Evolutionary conservation across 352 stramenopile genomes (phyloP).

Genomic region (Phytophthora hybrid): DNA sequence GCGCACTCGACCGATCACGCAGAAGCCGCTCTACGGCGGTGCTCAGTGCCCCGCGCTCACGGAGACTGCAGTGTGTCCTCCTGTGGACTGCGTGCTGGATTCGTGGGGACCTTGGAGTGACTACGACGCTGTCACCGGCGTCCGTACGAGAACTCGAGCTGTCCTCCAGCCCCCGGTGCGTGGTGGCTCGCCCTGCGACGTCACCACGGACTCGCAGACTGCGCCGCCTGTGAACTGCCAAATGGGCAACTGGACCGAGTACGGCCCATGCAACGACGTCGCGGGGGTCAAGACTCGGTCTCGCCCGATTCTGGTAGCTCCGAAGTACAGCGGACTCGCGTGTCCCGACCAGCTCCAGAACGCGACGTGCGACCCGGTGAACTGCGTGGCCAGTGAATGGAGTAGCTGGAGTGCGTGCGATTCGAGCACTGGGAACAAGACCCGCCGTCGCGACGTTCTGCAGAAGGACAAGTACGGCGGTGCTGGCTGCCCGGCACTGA

Average conservation of each 20-base stretch:
- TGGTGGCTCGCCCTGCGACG: slow-evolving; percentile 48
- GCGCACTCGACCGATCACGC: slow-evolving; percentile 39
- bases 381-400: slow-evolving; percentile 62
- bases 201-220: slow-evolving; percentile 41
- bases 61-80: slow-evolving; percentile 46
- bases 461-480: slow-evolving; percentile 47
- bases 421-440: slow-evolving; percentile 38
- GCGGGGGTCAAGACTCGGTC: slow-evolving; percentile 44
- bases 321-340: slow-evolving; percentile 55
- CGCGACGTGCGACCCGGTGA: slow-evolving; percentile 59
- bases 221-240: slow-evolving; percentile 60
- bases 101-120: slow-evolving; percentile 53
- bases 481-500: slow-evolving; percentile 35
- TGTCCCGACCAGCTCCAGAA: slow-evolving; percentile 46
- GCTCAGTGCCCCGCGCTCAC: slow-evolving; percentile 29
- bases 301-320: slow-evolving; percentile 41
- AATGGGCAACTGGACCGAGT: slow-evolving; percentile 59
- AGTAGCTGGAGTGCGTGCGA: slow-evolving; percentile 48
- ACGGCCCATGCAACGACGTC: slow-evolving; percentile 46
- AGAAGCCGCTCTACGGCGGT: slow-evolving; percentile 49
- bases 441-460: slow-evolving; percentile 46
- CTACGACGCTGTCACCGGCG: slow-evolving; percentile 48
- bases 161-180: slow-evolving; percentile 46
- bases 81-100: slow-evolving; percentile 54
- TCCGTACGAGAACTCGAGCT: slow-evolving; percentile 42